phyloP scores from a whole-genome alignment of 192 early-diverging fungal species.

The Backusella luteola region DNA sequence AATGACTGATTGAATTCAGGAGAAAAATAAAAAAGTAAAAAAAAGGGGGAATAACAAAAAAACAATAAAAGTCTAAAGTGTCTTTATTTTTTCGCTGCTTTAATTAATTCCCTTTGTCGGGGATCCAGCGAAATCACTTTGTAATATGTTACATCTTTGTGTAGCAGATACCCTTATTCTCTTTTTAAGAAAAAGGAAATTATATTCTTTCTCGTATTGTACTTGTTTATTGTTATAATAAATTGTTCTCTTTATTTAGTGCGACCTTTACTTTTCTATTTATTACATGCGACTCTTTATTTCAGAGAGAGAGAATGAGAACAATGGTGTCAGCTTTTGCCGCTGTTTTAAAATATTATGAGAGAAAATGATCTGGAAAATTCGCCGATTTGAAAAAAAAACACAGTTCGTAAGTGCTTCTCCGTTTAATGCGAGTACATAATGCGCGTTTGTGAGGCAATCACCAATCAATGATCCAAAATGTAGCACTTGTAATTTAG shows the following conservation, averaged over 20 bases:
- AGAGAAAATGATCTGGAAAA: not conserved
- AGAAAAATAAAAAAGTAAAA: not conserved
- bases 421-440: not conserved
- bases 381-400: not conserved
- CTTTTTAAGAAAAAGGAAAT: not conserved
- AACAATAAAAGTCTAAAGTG: conserved; percentile 8
- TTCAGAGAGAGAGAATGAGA: not conserved
- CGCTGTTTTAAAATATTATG: not conserved
- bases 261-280: not conserved
- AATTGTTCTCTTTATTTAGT: conserved; percentile 5
- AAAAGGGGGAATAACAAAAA: not conserved
- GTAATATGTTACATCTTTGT: not conserved
- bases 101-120: not conserved
- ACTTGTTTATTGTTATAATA: not conserved
- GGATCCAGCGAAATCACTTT: not conserved
- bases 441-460: not conserved
- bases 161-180: not conserved
- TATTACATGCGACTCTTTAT: not conserved
- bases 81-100: not conserved
- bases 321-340: too few relatives aligned
- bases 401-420: not conserved
- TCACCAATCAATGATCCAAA: conserved; percentile 1
- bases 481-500: not conserved
- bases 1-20: not conserved
- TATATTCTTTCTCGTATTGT: not conserved